Percentiles rank a stretch among this genome's conserved stretches.
These are phyloP conservation scores for Vaucheria bursata DNA, from an alignment of 352 stramenopile species.

Conservation along the genomic window DNA sequence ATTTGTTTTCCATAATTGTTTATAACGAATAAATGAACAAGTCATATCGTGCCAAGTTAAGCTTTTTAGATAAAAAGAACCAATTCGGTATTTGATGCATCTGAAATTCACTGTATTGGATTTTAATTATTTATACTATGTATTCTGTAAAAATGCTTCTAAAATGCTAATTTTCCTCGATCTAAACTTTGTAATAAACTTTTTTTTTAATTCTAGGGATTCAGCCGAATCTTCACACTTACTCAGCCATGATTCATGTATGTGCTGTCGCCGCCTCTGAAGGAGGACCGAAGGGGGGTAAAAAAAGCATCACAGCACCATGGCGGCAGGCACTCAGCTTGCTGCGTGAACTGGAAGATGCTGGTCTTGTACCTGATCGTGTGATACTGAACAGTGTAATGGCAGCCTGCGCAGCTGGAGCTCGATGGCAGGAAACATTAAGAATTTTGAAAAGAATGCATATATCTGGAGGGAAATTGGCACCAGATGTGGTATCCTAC, in stretches of 20 bases:
- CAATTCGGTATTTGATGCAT: too few relatives aligned
- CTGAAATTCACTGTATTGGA: too few relatives aligned
- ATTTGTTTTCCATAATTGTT: too few relatives aligned
- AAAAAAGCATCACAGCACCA: neutral
- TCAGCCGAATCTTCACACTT: conserved; percentile 1
- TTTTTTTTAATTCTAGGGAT: neutral
- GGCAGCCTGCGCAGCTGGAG: neutral
- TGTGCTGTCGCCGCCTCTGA: neutral
- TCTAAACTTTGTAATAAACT: too few relatives aligned
- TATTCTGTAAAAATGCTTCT: too few relatives aligned
- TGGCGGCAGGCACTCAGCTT: neutral
- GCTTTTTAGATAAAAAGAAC: too few relatives aligned
- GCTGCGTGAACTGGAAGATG: neutral
- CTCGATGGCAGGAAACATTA: neutral
- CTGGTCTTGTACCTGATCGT: neutral
- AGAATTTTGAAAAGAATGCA: neutral
- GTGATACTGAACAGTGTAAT: conserved; percentile 9
- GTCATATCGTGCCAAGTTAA: too few relatives aligned
- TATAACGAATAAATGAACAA: too few relatives aligned
- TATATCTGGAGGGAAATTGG: neutral
- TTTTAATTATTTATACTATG: too few relatives aligned
- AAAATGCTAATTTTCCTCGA: too few relatives aligned
- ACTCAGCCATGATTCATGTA: neutral
- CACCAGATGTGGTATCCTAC: conserved; percentile 31
- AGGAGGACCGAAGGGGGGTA: neutral